Evolutionary conservation across 345 rosid species (phyloP), one percentile per base, ranked within the genome.

Genomic region (Camelina neglecta): DNA sequence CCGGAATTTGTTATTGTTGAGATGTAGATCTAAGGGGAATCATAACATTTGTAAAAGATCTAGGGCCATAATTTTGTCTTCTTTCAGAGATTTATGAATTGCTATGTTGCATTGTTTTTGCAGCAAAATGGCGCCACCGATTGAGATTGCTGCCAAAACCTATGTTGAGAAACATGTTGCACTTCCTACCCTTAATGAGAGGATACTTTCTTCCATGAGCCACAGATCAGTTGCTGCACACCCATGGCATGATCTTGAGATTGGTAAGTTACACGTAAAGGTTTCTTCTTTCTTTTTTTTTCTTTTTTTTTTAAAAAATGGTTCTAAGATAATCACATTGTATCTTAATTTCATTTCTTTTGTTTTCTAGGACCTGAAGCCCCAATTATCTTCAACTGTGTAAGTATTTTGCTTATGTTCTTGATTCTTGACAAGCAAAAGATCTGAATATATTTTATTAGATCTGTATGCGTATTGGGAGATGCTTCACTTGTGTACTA

Each of bases 191-290:
- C 93, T 94, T 48, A 94, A 92, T 73, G 98, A 94, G 76, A 88
- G 98, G 88, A 94, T 94, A 21, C 93, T 94, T 69, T 88, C 96
- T 7, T 92, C 98, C 54, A 62, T 94, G 97, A 84, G 85, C 65
- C 90, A 91, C 83, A 87, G 98, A 82, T 90, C 97, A 44, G 82
- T 87, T 49, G 96, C 97, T 81, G 98, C 98, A 20, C 98, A 94
- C 81, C 97, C 98, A 44, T 94, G 98, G 98, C 98, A 94, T 81
- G 98, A 94, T 86, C 92, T 94, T 11, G 98, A 94, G 88, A 92
- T 94, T 13, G 98, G 98, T 91, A 80, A 26, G 81, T 75, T 55
- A 57, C 51, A 21, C 69, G 65, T 73, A 12, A 26, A 4, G 4
- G 23, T 47, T 53, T 78, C 36, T 18, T n/a, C 5, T 26, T 7